Conservation (phyloP, 106 monocot species). For the Dendrobium huoshanense region DNA sequence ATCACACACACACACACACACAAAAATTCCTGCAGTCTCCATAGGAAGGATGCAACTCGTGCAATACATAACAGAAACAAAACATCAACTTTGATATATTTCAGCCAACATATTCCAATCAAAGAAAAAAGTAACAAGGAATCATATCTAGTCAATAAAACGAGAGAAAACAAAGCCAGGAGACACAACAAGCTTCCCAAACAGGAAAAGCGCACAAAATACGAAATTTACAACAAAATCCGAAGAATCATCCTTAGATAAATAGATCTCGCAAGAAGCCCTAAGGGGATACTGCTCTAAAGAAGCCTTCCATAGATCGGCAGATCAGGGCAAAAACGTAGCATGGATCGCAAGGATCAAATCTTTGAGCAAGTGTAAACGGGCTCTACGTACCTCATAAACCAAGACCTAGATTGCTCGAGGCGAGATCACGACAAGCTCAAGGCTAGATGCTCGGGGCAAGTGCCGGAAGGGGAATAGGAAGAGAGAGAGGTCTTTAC, state of each 20-base stretch:
- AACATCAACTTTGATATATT: not conserved
- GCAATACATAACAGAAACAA: not conserved
- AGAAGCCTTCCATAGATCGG: not conserved
- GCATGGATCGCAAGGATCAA: not conserved
- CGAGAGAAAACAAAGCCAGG: not conserved
- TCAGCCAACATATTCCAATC: not conserved
- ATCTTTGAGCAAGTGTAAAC: not conserved
- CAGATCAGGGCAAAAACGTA: not conserved
- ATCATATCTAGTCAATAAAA: not conserved
- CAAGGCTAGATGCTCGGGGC: not conserved
- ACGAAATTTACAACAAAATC: slow-evolving; percentile 1
- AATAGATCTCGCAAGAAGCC: not conserved
- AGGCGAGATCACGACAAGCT: slow-evolving; percentile 2
- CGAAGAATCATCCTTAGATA: not conserved
- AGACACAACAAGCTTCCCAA: not conserved
- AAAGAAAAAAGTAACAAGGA: not conserved
- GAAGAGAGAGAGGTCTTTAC: not conserved
- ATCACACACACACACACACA: not conserved
- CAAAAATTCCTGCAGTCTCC: not conserved
- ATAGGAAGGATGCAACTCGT: not conserved
- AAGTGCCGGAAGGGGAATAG: not conserved
- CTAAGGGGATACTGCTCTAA: not conserved
- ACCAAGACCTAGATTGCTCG: slow-evolving; percentile 49
- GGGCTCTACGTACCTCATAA: slow-evolving; percentile 55
- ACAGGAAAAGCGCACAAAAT: not conserved